Conservation (phyloP, 2,329 filamentous ascomycete species). For the Diaporthe citri region DNA sequence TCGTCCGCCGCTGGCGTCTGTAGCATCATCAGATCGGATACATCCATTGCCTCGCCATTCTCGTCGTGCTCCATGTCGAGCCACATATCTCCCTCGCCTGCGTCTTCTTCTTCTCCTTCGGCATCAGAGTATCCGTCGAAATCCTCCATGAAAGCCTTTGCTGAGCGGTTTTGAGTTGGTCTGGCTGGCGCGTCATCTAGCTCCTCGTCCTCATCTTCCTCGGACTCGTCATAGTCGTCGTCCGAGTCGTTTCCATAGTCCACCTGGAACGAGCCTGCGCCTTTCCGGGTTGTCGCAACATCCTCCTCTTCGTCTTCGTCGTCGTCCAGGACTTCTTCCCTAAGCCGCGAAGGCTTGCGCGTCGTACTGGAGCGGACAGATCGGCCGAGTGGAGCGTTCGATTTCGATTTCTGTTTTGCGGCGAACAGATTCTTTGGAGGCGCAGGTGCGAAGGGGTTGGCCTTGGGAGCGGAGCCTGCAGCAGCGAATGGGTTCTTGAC, state of each 20-base stretch:
- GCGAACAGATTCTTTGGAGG: slow-evolving; percentile 54
- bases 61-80: slow-evolving; percentile 61
- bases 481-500: slow-evolving; percentile 37
- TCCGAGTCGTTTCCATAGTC: slow-evolving; percentile 55
- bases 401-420: slow-evolving; percentile 48
- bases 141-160: slow-evolving; percentile 47
- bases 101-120: slow-evolving; percentile 47
- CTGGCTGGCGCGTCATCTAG: slow-evolving; percentile 49
- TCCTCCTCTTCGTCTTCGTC: slow-evolving; percentile 55
- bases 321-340: slow-evolving; percentile 55
- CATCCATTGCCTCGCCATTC: slow-evolving; percentile 56
- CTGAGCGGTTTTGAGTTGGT: slow-evolving; percentile 44
- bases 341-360: slow-evolving; percentile 65
- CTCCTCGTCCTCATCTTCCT: slow-evolving; percentile 54
- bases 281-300: slow-evolving; percentile 47
- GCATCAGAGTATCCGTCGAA: slow-evolving; percentile 43
- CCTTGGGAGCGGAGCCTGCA: slow-evolving; percentile 31
- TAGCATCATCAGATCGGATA: slow-evolving; percentile 67
- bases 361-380: slow-evolving; percentile 57
- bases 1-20: slow-evolving; percentile 67
- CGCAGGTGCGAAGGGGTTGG: slow-evolving; percentile 40
- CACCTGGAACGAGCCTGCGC: slow-evolving; percentile 49
- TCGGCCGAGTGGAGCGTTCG: slow-evolving; percentile 61
- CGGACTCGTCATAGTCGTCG: slow-evolving; percentile 52
- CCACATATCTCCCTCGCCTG: slow-evolving; percentile 62